phyloP scores from a whole-genome alignment of 2,329 filamentous ascomycete genomes.

The Pseudopithomyces maydicus region DNA sequence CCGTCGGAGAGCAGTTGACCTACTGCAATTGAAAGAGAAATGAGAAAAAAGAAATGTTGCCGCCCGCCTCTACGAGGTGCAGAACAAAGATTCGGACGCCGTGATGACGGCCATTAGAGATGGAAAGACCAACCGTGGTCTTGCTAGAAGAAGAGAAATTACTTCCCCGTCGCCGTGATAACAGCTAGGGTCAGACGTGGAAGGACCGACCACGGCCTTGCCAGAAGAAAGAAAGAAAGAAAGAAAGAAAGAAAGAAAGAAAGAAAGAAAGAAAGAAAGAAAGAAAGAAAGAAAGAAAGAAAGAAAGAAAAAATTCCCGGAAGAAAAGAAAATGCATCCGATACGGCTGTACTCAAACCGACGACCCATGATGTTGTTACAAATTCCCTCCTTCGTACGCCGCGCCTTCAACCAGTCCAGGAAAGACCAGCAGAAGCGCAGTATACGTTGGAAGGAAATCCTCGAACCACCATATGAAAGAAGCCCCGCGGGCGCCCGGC shows the following conservation, averaged over 20 bases:
- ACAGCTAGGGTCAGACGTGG: too few species aligned
- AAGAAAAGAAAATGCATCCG: neutral
- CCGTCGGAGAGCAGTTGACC: neutral
- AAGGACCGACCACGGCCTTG: too few species aligned
- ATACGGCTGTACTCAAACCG: neutral
- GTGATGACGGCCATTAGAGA: neutral
- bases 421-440: neutral
- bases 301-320: too few species aligned
- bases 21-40: neutral
- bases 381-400: neutral
- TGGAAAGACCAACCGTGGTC: neutral
- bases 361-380: neutral
- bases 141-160: neutral
- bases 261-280: too few species aligned
- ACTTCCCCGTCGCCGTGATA: too few species aligned
- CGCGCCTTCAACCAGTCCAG: neutral
- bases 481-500: too few species aligned
- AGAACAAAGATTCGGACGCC: neutral
- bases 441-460: neutral
- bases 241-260: too few species aligned
- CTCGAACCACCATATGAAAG: neutral
- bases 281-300: too few species aligned
- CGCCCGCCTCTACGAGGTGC: too few species aligned
- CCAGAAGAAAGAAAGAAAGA: too few species aligned
- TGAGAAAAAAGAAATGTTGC: neutral